Conservation (phyloP, 2,329 filamentous ascomycete species). For the Fusarium sp. region DNA sequence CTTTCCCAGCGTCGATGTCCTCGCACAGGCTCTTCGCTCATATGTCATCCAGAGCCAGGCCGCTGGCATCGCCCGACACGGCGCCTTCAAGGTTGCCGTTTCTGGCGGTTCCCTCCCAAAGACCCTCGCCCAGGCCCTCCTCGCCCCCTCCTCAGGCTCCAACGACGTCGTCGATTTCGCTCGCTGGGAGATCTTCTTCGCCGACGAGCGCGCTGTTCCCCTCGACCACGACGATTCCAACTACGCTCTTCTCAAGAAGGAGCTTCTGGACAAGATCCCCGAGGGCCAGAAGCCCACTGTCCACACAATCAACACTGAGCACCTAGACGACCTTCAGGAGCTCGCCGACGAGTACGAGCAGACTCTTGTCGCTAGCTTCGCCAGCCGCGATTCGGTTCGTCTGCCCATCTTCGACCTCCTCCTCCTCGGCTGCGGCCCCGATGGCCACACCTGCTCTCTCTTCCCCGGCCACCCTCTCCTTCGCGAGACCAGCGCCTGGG, state of each 20-base stretch:
- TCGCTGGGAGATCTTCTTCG: conserved; percentile 99
- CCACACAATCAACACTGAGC: conserved; percentile 77
- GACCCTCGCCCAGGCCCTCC: conserved; percentile 85
- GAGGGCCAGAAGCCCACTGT: conserved; percentile 74
- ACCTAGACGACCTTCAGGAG: conserved; percentile 85
- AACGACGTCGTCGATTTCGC: conserved; percentile 79
- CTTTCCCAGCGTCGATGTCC: conserved; percentile 75
- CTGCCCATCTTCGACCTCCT: conserved; percentile 95
- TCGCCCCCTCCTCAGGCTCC: conserved; percentile 63
- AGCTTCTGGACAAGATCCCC: conserved; percentile 91
- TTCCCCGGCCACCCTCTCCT: conserved; percentile 92
- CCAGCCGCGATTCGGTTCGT: conserved; percentile 92
- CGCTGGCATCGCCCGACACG: conserved; percentile 82
- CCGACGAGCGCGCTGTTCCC: conserved; percentile 94
- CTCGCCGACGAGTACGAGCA: conserved; percentile 95
- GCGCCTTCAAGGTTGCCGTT: conserved; percentile 89
- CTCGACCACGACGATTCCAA: conserved; percentile 95
- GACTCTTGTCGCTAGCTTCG: conserved; percentile 85
- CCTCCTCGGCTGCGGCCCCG: conserved; percentile 92
- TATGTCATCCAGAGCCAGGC: conserved; percentile 88
- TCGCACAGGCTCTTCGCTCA: conserved; percentile 81
- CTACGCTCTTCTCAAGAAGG: conserved; percentile 86
- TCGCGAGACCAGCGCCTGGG: conserved; percentile 90
- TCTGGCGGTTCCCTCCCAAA: conserved; percentile 94
- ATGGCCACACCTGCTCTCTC: conserved; percentile 96